Percentiles rank a stretch among this genome's conserved stretches.
Evolutionary conservation across 139 green algal species (phyloP).

Genomic region (Eudorina sp.): DNA sequence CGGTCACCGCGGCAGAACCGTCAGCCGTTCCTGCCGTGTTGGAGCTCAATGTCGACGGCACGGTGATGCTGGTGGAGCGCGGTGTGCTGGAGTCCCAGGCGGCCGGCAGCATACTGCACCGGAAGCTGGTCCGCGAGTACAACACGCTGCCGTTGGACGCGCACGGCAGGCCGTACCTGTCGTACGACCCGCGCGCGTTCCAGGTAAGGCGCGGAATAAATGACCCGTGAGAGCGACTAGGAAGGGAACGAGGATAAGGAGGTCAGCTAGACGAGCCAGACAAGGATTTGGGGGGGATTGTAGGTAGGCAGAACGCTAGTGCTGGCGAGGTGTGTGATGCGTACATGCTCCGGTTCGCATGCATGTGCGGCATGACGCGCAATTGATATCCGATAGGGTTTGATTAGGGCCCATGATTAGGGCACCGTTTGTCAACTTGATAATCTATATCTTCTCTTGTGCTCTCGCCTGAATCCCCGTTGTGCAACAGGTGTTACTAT

Average conservation of each 20-base stretch:
- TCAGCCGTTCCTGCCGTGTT: neutral
- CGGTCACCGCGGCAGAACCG: neutral
- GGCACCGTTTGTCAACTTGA: neutral
- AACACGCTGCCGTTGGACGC: constrained; percentile 11
- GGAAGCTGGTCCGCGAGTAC: neutral
- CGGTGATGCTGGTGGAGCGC: neutral
- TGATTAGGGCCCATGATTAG: neutral
- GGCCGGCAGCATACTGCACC: neutral
- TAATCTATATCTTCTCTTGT: neutral
- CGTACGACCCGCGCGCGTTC: constrained; percentile 15
- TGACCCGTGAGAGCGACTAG: no score
- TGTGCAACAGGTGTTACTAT: constrained; percentile 4
- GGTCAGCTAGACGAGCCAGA: no score
- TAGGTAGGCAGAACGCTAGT: no score
- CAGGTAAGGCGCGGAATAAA: neutral
- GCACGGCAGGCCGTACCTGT: constrained; percentile 31
- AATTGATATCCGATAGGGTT: neutral
- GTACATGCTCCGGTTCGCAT: neutral
- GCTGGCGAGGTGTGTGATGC: no score
- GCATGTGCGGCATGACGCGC: neutral
- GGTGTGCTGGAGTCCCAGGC: constrained; percentile 6
- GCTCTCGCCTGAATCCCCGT: neutral
- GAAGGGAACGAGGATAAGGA: no score
- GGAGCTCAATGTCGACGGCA: constrained; percentile 39
- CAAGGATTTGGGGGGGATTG: no score